These are phyloP conservation scores for Hanseniaspora lachancei DNA, from an alignment of 805 yeast genomes.

Conservation along the genomic window DNA sequence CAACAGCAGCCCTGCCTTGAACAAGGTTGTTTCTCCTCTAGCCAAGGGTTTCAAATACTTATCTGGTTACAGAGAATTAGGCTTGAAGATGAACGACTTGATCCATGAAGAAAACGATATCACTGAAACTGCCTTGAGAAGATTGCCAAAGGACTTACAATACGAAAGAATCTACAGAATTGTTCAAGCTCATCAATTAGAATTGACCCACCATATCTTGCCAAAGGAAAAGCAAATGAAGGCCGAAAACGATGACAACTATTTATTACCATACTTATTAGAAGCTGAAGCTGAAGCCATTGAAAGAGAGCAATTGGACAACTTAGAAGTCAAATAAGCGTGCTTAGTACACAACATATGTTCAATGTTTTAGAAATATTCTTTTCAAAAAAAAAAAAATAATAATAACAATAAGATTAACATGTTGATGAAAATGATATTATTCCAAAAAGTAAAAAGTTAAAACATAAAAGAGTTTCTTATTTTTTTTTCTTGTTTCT, in stretches of 20 bases:
- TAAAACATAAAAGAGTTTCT: too few species aligned
- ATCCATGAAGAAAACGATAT: conserved; percentile 76
- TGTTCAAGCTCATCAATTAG: conserved; percentile 79
- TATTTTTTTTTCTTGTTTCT: too few species aligned
- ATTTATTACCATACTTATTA: conserved; percentile 74
- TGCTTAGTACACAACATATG: too few species aligned
- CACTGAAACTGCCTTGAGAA: conserved; percentile 72
- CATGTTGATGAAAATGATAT: too few species aligned
- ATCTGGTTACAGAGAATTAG: conserved; percentile 91
- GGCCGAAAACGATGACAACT: conserved; percentile 69
- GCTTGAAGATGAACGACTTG: conserved; percentile 81
- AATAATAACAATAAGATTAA: not conserved
- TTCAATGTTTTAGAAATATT: not conserved
- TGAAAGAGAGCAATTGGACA: conserved; percentile 82
- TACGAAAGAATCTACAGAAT: conserved; percentile 90
- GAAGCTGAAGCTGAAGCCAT: conserved; percentile 88
- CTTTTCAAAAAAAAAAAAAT: not conserved
- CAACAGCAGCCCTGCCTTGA: conserved; percentile 64
- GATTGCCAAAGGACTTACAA: conserved; percentile 71
- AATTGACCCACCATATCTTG: conserved; percentile 70
- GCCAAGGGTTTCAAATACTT: conserved; percentile 59
- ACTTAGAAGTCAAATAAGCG: conserved; percentile 35
- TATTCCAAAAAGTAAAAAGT: too few species aligned
- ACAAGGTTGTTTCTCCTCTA: conserved; percentile 64
- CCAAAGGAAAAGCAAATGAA: conserved; percentile 68